Conservation (phyloP, 352 stramenopile genomes). For the Peronospora destructor region DNA sequence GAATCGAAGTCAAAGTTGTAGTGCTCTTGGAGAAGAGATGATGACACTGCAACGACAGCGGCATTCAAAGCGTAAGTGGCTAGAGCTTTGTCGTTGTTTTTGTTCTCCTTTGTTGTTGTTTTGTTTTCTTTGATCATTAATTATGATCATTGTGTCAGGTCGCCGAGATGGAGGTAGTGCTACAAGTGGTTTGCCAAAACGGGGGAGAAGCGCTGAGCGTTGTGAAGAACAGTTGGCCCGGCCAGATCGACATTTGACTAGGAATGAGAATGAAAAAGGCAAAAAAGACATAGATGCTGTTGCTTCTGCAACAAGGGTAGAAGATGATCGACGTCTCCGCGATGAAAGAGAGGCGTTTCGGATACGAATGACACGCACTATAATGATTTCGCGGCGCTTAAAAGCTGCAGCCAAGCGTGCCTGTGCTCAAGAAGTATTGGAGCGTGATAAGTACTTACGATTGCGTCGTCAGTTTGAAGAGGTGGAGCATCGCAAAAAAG, state of each 20-base stretch:
- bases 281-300: conserved; percentile 10
- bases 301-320: conserved; percentile 9
- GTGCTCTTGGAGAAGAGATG: conserved; percentile 20
- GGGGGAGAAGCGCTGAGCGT: conserved; percentile 7
- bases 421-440: conserved; percentile 27
- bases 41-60: conserved; percentile 13
- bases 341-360: conserved; percentile 47
- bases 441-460: conserved; percentile 44
- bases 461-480: conserved; percentile 33
- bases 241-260: background rate
- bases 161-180: conserved; percentile 5
- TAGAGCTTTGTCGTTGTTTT: background rate
- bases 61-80: conserved; percentile 25
- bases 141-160: conserved; percentile 7
- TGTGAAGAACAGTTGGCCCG: background rate
- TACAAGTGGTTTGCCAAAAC: conserved; percentile 4
- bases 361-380: conserved; percentile 57
- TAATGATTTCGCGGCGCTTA: conserved; percentile 37
- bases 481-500: conserved; percentile 54
- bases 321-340: conserved; percentile 19
- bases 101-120: no score
- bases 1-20: conserved; percentile 6
- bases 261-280: conserved; percentile 12
- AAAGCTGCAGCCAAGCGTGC: conserved; percentile 32
- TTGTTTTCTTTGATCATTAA: no score